phyloP scores from a whole-genome alignment of 2,329 filamentous ascomycete genomes.

The Verticillium nubilum region DNA sequence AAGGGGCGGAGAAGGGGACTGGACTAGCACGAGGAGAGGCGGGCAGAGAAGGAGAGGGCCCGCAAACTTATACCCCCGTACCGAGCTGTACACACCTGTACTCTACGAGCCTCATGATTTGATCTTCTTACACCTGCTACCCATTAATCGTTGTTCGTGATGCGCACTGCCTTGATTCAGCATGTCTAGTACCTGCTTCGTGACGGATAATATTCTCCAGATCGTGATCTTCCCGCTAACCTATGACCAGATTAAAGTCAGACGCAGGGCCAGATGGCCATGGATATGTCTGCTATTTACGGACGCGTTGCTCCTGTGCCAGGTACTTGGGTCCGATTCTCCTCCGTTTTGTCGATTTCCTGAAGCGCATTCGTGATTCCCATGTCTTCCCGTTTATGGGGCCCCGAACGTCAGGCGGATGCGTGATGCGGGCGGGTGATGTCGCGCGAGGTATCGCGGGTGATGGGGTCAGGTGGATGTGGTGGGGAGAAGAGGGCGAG shows the following conservation, averaged over 20 bases:
- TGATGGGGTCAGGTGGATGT: neutral
- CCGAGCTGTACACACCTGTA: neutral
- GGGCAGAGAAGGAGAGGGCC: constrained; percentile 6
- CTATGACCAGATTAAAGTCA: neutral
- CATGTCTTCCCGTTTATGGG: neutral
- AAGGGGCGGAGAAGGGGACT: constrained; percentile 32
- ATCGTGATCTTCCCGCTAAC: neutral
- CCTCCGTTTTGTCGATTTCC: neutral
- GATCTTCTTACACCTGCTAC: neutral
- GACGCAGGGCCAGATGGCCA: neutral
- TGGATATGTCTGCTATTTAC: neutral
- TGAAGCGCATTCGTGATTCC: neutral
- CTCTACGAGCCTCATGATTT: neutral
- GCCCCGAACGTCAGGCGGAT: neutral
- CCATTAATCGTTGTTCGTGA: neutral
- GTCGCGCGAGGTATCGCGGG: neutral
- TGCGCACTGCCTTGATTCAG: neutral
- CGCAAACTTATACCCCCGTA: neutral
- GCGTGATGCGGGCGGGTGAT: neutral
- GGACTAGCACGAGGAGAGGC: constrained; percentile 28
- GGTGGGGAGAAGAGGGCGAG: neutral
- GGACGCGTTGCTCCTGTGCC: neutral
- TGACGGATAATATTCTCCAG: neutral
- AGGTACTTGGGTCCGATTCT: neutral
- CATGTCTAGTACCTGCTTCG: neutral